Percentiles rank a stretch among this genome's conserved stretches.
Evolutionary conservation across 441 rosid species (phyloP).

Genomic region (Aleurites moluccanus): DNA sequence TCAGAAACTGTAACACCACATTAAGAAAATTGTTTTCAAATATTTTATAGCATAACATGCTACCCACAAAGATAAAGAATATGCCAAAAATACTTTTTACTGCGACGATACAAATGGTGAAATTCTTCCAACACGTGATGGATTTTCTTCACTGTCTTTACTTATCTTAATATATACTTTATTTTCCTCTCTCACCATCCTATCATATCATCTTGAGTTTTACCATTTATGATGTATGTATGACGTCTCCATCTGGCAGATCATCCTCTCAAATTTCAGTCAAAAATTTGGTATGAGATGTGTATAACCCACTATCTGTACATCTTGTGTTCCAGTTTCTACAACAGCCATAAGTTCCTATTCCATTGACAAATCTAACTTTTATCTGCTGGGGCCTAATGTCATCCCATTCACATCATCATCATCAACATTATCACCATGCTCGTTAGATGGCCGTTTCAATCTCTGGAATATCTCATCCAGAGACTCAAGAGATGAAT

Average conservation of each 20-base stretch:
- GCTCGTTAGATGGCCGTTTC: conserved; percentile 62
- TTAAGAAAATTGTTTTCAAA: no score
- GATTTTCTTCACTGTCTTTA: neutral
- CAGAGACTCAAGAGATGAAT: conserved; percentile 59
- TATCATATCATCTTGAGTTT: conserved; percentile 8
- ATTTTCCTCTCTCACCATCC: neutral
- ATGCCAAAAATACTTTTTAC: neutral
- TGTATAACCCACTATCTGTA: conserved; percentile 29
- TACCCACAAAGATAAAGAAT: neutral
- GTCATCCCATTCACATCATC: conserved; percentile 33
- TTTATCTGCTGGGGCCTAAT: conserved; percentile 32
- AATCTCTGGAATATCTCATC: conserved; percentile 92
- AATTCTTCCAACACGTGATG: neutral
- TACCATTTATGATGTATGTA: conserved; percentile 11
- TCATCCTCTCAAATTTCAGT: conserved; percentile 16
- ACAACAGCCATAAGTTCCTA: conserved; percentile 11
- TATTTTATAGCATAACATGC: neutral
- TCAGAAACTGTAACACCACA: neutral
- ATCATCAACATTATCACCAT: conserved; percentile 37
- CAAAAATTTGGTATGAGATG: neutral
- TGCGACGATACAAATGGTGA: conserved; percentile 5
- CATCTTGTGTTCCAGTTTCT: conserved; percentile 27
- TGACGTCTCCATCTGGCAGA: conserved; percentile 11
- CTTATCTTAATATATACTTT: neutral
- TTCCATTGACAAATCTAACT: conserved; percentile 8